phyloP scores from a whole-genome alignment of 768 basidiomycete species.

The Podaxis rugospora region DNA sequence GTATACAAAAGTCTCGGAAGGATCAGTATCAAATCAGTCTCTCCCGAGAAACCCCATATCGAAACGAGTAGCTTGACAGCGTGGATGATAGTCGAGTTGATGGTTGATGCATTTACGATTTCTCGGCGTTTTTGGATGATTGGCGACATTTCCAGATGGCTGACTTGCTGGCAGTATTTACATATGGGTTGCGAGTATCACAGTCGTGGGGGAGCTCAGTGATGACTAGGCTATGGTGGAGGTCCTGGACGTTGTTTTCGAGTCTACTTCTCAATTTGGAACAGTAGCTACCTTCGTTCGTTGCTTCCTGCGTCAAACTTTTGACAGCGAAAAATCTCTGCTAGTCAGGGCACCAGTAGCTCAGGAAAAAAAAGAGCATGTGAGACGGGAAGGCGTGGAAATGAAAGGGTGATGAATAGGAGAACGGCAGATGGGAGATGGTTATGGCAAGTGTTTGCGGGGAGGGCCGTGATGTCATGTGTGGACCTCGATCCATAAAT shows the following conservation, averaged over 20 bases:
- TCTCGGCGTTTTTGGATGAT: background rate
- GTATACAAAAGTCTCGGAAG: background rate
- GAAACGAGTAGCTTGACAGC: background rate
- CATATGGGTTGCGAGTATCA: background rate
- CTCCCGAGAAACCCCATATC: background rate
- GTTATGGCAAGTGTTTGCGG: background rate
- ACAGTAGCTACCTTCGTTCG: background rate
- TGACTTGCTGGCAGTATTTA: background rate
- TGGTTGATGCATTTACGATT: background rate
- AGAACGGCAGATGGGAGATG: background rate
- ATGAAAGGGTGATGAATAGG: conserved; percentile 1
- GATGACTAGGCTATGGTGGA: background rate
- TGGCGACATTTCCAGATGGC: background rate
- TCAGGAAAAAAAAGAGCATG: background rate
- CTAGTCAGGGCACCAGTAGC: background rate
- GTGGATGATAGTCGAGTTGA: background rate
- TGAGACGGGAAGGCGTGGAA: background rate
- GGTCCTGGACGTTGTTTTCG: background rate
- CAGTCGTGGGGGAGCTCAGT: background rate
- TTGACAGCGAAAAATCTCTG: background rate
- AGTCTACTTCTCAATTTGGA: background rate
- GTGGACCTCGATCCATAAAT: background rate
- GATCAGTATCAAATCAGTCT: background rate
- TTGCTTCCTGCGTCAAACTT: background rate
- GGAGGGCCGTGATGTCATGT: conserved; percentile 9